Percentiles rank a stretch among this genome's conserved stretches.
Evolutionary conservation across 345 rosid genomes (phyloP).

Genomic region (Brassica rapa): DNA sequence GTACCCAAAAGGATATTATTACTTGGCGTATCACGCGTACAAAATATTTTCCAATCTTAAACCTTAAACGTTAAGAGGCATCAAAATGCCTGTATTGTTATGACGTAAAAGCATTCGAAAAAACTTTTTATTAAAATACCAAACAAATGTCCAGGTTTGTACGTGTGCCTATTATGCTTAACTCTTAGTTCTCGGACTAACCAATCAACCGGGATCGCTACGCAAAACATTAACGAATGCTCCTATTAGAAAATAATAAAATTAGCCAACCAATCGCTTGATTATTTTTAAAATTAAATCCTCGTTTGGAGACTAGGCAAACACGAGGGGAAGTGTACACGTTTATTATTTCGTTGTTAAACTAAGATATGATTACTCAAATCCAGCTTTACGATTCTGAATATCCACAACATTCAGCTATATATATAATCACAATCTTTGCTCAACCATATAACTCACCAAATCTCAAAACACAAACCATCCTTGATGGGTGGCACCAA

Average conservation of each 20-base stretch:
- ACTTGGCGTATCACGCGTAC: neutral
- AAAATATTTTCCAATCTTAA: neutral
- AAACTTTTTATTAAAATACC: neutral
- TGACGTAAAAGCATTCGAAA: conserved; percentile 37
- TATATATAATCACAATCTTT: conserved; percentile 16
- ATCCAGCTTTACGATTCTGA: conserved; percentile 30
- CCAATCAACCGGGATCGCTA: conserved; percentile 21
- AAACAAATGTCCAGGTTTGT: neutral
- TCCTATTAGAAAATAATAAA: neutral
- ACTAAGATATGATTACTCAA: conserved; percentile 27
- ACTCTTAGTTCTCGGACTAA: conserved; percentile 25
- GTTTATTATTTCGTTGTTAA: conserved; percentile 23
- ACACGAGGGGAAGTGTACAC: conserved; percentile 17
- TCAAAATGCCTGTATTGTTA: conserved; percentile 24
- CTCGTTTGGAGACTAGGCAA: conserved; percentile 10
- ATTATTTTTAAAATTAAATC: neutral
- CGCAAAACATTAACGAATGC: conserved; percentile 2
- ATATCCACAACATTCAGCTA: conserved; percentile 23
- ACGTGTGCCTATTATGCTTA: conserved; percentile 37
- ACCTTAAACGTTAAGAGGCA: conserved; percentile 34
- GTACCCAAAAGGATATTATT: no score
- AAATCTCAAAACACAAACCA: conserved; percentile 12
- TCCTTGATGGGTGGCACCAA: conserved; percentile 30
- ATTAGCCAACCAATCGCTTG: conserved; percentile 18
- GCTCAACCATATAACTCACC: conserved; percentile 11